Percentiles rank a stretch among this genome's conserved stretches.
phyloP scores from a whole-genome alignment of 768 basidiomycete species.

The Rhodocollybia butyracea region DNA sequence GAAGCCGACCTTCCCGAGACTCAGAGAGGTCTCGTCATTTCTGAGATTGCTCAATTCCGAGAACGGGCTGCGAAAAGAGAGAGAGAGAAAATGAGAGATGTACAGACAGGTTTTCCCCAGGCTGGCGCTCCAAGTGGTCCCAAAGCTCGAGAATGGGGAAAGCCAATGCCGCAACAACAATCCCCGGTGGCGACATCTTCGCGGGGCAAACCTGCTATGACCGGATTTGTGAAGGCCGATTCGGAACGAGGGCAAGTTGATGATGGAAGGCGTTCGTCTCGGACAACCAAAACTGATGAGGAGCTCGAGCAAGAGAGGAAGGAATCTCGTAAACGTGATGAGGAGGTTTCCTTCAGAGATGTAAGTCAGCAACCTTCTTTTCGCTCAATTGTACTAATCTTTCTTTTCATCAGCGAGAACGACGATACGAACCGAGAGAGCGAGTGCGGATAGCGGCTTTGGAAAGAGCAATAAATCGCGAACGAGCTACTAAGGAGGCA shows the following conservation, averaged over 20 bases:
- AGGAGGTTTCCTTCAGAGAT: slow-evolving; percentile 83
- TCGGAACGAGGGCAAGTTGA: slow-evolving; percentile 33
- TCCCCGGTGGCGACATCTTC: slow-evolving; percentile 64
- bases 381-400: neutral
- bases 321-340: slow-evolving; percentile 70
- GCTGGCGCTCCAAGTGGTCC: slow-evolving; percentile 63
- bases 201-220: slow-evolving; percentile 57
- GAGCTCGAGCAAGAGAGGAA: slow-evolving; percentile 82
- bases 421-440: slow-evolving; percentile 91
- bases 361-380: slow-evolving; percentile 46
- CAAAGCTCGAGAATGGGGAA: slow-evolving; percentile 78
- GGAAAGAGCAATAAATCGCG: slow-evolving; percentile 73
- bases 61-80: slow-evolving; percentile 91
- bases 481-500: slow-evolving; percentile 66
- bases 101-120: slow-evolving; percentile 51
- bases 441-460: slow-evolving; percentile 73
- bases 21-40: slow-evolving; percentile 86
- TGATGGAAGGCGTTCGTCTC: slow-evolving; percentile 27
- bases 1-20: slow-evolving; percentile 97
- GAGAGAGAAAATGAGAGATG: slow-evolving; percentile 83
- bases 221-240: slow-evolving; percentile 75
- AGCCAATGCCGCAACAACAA: slow-evolving; percentile 40
- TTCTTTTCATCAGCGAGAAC: slow-evolving; percentile 64
- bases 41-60: slow-evolving; percentile 94
- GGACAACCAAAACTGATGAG: slow-evolving; percentile 72